phyloP scores from a whole-genome alignment of 75 land plant genomes.

The Sequoia sempervirens region DNA sequence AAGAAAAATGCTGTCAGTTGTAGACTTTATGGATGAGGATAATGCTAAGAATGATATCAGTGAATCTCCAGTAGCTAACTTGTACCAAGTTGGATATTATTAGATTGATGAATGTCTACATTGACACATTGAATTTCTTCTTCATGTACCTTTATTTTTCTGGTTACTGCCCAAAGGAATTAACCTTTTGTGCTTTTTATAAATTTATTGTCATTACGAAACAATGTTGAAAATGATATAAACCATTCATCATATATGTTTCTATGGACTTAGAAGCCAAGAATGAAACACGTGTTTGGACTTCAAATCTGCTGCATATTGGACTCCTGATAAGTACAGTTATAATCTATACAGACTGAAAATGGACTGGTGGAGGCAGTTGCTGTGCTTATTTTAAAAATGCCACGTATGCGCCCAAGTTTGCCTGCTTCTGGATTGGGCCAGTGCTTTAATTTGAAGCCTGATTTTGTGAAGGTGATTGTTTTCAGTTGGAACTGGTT shows the following conservation, averaged over 20 bases:
- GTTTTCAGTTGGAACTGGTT: not conserved
- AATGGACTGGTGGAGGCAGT: slow-evolving; percentile 97
- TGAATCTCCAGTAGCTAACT: not conserved
- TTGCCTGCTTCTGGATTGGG: slow-evolving; percentile 57
- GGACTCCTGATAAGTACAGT: slow-evolving; percentile 4
- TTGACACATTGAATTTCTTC: not conserved
- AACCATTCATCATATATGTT: not conserved
- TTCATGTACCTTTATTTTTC: not conserved
- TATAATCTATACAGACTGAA: slow-evolving; percentile 61
- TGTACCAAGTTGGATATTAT: not conserved
- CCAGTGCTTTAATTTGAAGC: slow-evolving; percentile 60
- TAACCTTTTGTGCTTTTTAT: not conserved
- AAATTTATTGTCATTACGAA: not conserved
- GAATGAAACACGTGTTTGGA: not conserved
- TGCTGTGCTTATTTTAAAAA: slow-evolving; percentile 71
- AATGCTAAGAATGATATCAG: not conserved
- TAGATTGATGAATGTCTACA: not conserved
- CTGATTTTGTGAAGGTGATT: slow-evolving; percentile 85
- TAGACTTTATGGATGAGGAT: not conserved
- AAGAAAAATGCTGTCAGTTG: not conserved
- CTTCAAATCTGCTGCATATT: not conserved
- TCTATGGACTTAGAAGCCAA: not conserved
- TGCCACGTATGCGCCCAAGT: slow-evolving; percentile 88
- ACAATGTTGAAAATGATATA: not conserved
- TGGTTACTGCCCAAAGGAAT: not conserved